Evolutionary conservation across 192 early-diverging fungal genomes (phyloP), one percentile per base, ranked within the genome.

Genomic region (Coemansia sp.): DNA sequence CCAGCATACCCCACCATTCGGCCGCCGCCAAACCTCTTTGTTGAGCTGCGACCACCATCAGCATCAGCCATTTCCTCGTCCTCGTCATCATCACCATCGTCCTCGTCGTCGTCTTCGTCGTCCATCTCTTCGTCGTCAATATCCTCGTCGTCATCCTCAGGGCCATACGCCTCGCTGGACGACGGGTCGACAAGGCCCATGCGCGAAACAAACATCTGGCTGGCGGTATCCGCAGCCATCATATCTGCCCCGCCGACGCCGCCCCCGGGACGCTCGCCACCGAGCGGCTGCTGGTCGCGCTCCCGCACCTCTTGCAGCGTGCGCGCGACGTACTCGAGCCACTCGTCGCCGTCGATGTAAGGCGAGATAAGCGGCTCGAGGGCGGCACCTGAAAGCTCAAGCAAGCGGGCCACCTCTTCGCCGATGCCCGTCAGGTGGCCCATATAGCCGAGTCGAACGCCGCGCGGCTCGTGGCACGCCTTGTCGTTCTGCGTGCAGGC

Each of bases 391-490:
- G 61, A 79, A 17, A 89, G 83, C 51, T 98, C 94, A 33, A 94
- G 66, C 24, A 98, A 59, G 54, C 95, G 91, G 41, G 87, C 84
- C 1, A 94, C 86, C 59, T 98, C 97, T 56, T 99, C 97, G 22
- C 95, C 85, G 46, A 99, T 95, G 43, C 93, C 93, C 0, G 93
- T 98, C 60, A 98, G 73, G 54, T 99, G 97, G 10, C 97, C 97
- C 97, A 99, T 99, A 64, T 90, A 98, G 6, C 95, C 97, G 23
- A 97, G 78, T 27, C 95, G 83, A 15, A 89, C 83, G 24, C 95
- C 95, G 33, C 94, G 92, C 10, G 90, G 87, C 58, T 90, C 72
- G 26, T 82, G 83, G 19, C 86, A 84, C 53, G 84, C 82, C 44
- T 80, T 78, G 54, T 97, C 93, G 58, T 95, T 95, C 10, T 72